These are phyloP conservation scores for Sordariomycetes sp. DNA, from an alignment of 2,329 filamentous ascomycete genomes.

Conservation along the genomic window DNA sequence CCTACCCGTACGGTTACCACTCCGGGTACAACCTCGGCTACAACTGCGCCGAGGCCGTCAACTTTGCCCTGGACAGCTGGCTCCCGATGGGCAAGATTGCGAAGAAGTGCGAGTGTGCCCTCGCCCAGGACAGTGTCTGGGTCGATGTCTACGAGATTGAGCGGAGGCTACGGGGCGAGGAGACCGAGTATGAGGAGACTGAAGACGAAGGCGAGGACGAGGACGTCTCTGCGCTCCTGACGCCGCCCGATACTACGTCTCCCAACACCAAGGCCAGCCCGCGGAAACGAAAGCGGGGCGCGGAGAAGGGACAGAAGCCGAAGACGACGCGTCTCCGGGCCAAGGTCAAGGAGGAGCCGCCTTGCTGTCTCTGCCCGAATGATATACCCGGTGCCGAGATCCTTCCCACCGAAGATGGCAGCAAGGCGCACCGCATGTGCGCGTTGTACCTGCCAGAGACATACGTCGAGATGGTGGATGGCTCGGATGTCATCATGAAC, in stretches of 20 bases:
- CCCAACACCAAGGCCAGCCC: conserved; percentile 47
- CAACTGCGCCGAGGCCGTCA: conserved; percentile 97
- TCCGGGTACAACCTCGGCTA: conserved; percentile 97
- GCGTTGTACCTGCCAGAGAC: conserved; percentile 88
- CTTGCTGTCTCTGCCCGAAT: conserved; percentile 87
- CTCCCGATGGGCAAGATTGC: conserved; percentile 88
- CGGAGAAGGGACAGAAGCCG: conserved; percentile 25
- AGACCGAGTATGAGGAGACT: conserved; percentile 70
- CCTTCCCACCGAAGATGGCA: conserved; percentile 76
- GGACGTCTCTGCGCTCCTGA: conserved; percentile 56
- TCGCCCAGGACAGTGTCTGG: conserved; percentile 95
- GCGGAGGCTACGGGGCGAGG: conserved; percentile 81
- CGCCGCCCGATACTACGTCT: conserved; percentile 51
- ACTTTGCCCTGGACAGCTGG: conserved; percentile 94
- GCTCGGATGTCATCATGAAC: conserved; percentile 62
- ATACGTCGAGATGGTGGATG: conserved; percentile 61
- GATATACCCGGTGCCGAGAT: conserved; percentile 70
- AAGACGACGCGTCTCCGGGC: conserved; percentile 62
- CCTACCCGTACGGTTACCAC: conserved; percentile 96
- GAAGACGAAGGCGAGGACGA: conserved; percentile 55
- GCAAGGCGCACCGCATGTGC: conserved; percentile 78
- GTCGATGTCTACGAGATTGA: conserved; percentile 94
- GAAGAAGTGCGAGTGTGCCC: conserved; percentile 91
- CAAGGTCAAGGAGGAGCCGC: conserved; percentile 63
- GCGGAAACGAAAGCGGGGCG: conserved; percentile 45